Base-by-base conservation (phyloP, 352 stramenopile species). In the Thalassiosira sp. region DNA sequence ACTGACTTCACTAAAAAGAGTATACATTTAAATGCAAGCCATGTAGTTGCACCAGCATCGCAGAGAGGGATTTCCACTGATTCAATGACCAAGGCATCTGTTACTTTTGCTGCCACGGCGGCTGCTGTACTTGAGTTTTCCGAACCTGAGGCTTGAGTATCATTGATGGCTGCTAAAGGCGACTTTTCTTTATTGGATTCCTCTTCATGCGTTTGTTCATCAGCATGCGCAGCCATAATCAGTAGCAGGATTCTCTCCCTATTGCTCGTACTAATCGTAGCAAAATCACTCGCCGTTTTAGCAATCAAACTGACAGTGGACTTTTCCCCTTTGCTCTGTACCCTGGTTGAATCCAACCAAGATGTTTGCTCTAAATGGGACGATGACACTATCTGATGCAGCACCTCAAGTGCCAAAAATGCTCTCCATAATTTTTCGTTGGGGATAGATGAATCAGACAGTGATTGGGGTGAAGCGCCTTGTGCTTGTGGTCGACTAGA, bases 221-320 rank as follows among this genome's bases (percentile, higher is more conserved):
- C 78, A 51, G 49, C 64, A 63, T 82, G 60, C 43, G 72, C 78
- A 45, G 71, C 68, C 33, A 86, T 59, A 1, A 93, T 48, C 6
- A 91, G 20, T 48, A 89, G 77, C 53, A 90, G 70, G 57, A 93
- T 91, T 48, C 87, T 71, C 51, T 90, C 85, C 58, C 81, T 62
- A 69, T 88, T 91, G 61, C 83, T 90, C 37, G 84, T 78, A 33
- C 69, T 84, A 51, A 91, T 91, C 3, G 86, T 92, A 37, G 84
- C 87, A 69, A 93, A 88, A 49, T 93, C 84, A 76, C 84, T 90
- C 10, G 74, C 75, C 35, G 86, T 71, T 83, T 90, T 69, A 13
- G 80, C 53, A 58, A 83, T 84, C 20, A 79, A 20, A 58, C 62
- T 68, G 45, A 76, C 48, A 18, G 57, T 81, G 18, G 33, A 20